Conservation (phyloP, 75 land plant species). For the Azolla pinnata region DNA sequence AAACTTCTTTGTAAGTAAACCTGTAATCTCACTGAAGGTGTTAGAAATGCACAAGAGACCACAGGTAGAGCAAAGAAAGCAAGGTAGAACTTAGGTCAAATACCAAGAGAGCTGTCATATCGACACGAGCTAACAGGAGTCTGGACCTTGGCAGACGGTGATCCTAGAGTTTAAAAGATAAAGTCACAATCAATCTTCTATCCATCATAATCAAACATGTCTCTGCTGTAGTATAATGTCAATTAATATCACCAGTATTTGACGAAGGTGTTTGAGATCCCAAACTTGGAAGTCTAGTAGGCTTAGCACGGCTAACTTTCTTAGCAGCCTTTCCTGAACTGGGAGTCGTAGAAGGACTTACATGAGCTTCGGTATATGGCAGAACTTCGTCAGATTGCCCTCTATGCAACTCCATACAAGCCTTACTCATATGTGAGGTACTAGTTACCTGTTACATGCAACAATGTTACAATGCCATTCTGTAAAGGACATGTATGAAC, state of each 20-base stretch:
- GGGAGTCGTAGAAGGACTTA: slow-evolving; percentile 41
- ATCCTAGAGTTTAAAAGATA: slow-evolving; percentile 29
- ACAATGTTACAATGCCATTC: no score
- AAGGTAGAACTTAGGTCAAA: background rate
- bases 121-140: slow-evolving; percentile 83
- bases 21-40: slow-evolving; percentile 18
- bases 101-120: slow-evolving; percentile 92
- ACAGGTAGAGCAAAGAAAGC: background rate
- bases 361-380: slow-evolving; percentile 19
- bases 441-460: no score
- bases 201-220: background rate
- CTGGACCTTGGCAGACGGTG: slow-evolving; percentile 48
- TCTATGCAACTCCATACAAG: slow-evolving; percentile 42
- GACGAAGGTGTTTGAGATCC: slow-evolving; percentile 22
- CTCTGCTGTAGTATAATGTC: background rate
- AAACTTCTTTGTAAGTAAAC: slow-evolving; percentile 88
- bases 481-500: no score
- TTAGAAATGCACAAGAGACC: background rate
- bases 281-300: slow-evolving; percentile 12
- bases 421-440: no score
- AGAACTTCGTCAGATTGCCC: slow-evolving; percentile 28
- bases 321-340: slow-evolving; percentile 35
- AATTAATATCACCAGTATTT: slow-evolving; percentile 19
- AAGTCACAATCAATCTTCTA: background rate
- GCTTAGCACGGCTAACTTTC: slow-evolving; percentile 30